phyloP scores from a whole-genome alignment of 1,284 basidiomycete species.

The Sparassis latifolia region DNA sequence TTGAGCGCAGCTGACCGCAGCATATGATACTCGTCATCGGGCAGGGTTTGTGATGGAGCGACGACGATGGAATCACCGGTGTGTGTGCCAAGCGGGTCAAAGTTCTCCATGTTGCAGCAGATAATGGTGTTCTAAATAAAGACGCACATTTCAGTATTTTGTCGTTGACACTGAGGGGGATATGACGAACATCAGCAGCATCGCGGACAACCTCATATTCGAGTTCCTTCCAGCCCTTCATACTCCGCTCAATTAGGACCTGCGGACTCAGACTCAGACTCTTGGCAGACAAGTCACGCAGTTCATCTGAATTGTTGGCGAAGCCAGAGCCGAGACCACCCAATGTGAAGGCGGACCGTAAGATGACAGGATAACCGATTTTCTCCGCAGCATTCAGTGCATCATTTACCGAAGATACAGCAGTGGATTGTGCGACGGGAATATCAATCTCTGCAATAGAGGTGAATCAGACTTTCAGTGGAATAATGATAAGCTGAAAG shows the following conservation, averaged over 20 bases:
- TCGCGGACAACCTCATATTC: constrained; percentile 99
- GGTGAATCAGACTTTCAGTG: constrained; percentile 1
- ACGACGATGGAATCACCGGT: constrained; percentile 99
- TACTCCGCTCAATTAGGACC: constrained; percentile 94
- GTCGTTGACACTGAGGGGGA: not conserved
- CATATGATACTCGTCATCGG: constrained; percentile 99
- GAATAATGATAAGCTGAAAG: constrained; percentile 1
- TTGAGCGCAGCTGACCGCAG: constrained; percentile 96
- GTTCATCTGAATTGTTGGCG: constrained; percentile 91
- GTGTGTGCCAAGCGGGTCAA: constrained; percentile 97
- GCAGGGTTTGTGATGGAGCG: constrained; percentile 95
- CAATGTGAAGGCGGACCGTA: constrained; percentile 96
- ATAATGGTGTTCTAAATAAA: constrained; percentile 78
- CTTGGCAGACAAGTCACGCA: constrained; percentile 91
- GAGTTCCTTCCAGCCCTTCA: constrained; percentile 99
- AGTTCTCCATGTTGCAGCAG: constrained; percentile 98
- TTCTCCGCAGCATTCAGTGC: constrained; percentile 86
- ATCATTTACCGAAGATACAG: constrained; percentile 92
- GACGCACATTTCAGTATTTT: no score
- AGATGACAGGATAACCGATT: constrained; percentile 97
- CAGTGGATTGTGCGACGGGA: constrained; percentile 94
- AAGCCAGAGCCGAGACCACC: constrained; percentile 99
- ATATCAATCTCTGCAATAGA: constrained; percentile 84
- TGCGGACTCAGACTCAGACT: constrained; percentile 90
- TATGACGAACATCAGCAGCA: constrained; percentile 74